Evolutionary conservation across 495 filamentous ascomycete species (phyloP), one percentile per base, ranked within the genome.

Genomic region (Extremus antarcticus): DNA sequence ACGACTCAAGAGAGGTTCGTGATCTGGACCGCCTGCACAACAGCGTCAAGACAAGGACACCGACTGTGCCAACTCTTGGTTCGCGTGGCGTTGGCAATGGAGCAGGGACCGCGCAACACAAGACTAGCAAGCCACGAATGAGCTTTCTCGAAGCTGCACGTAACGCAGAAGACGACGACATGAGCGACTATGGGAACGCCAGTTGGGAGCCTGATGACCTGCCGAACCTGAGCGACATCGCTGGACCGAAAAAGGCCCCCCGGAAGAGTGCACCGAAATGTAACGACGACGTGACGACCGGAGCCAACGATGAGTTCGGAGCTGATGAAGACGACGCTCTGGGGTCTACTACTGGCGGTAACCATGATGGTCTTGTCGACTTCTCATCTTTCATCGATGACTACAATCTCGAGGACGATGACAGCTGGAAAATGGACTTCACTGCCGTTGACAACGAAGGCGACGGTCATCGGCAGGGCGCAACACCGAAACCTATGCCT

Each of bases 11-110:
- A 3, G 47, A 56, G 29, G 41, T 24, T 39, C 53, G 25, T 17
- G 43, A 48, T 16, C 46, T 60, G 16, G 25, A 60, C 46, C 39
- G 41, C 32, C 41, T 60, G 1, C 53, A 56, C 49, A 49, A 53
- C 43, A 53, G 54, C 32, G 35, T 56, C 40, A 56, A 52, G 53
- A 53, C 25, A 8, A 50, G 41, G 35, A 56, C 53, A 15, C 35
- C 57, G 29, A 29, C 25, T 25, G 39, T 56, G 23, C 52, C 47
- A 2, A 25, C 48, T 11, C 46, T 60, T 25, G 7, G 15, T 16
- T 17, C 20, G 11, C 21, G 11, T 40, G 11, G 17, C 3, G 10
- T 29, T 8, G 47, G 53, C 2, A 39, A 20, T 4, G 22, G 7
- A 7, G 16, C 20, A 3, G 11, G 17, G 29, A 7, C 19, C 20